Evolutionary conservation across 139 green algal species (phyloP).

Genomic region (Monoraphidium neglectum): DNA sequence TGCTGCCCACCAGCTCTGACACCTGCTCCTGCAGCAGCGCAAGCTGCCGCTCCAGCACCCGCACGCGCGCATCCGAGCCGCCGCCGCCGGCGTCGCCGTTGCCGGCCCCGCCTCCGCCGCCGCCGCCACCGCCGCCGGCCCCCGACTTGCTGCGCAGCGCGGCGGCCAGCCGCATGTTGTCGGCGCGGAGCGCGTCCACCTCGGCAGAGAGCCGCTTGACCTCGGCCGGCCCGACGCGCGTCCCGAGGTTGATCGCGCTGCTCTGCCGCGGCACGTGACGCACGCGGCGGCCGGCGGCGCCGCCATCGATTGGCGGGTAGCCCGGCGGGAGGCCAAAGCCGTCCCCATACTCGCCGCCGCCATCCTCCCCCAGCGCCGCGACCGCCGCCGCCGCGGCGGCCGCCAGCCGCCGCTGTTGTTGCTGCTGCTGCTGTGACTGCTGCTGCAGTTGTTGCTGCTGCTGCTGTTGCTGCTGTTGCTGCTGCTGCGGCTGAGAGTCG

Average conservation of each 20-base stretch:
- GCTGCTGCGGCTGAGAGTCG: constrained; percentile 1
- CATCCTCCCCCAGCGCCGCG: background rate
- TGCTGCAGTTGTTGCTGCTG: background rate
- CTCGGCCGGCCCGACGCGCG: constrained; percentile 29
- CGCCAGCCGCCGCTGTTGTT: background rate
- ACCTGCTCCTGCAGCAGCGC: constrained; percentile 14
- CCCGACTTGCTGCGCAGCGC: constrained; percentile 12
- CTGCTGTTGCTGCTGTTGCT: background rate
- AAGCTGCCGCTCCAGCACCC: constrained; percentile 21
- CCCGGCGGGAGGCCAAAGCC: background rate
- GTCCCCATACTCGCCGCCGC: background rate
- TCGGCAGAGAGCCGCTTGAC: constrained; percentile 32
- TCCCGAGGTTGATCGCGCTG: constrained; percentile 36
- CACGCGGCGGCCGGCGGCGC: constrained; percentile 7
- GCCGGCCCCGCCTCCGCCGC: background rate
- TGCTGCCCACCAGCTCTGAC: background rate
- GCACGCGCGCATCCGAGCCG: background rate
- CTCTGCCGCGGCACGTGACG: constrained; percentile 47
- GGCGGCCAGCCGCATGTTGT: constrained; percentile 35
- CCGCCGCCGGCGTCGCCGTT: background rate
- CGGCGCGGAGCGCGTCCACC: constrained; percentile 34
- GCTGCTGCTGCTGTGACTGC: constrained; percentile 4
- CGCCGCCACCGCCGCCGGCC: constrained; percentile 8
- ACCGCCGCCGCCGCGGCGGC: background rate
- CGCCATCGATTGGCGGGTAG: background rate